phyloP scores from a whole-genome alignment of 805 yeast genomes.

The Clavispora carvajalis region DNA sequence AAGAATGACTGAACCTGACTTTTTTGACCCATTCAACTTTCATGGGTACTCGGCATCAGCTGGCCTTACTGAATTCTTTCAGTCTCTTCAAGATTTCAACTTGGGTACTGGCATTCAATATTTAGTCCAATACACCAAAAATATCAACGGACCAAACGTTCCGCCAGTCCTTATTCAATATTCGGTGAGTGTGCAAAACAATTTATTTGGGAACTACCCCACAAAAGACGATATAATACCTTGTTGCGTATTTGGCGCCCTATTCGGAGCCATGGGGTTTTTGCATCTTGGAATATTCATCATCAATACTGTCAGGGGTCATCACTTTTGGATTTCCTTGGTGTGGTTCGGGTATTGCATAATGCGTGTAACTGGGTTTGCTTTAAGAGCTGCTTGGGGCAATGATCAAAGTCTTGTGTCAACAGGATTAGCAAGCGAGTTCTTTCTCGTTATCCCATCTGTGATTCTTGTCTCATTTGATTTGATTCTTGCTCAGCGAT shows the following conservation, averaged over 20 bases:
- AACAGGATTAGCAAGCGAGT: slow-evolving; percentile 15
- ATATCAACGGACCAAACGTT: slow-evolving; percentile 9
- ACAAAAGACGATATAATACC: slow-evolving; percentile 14
- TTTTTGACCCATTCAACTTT: slow-evolving; percentile 11
- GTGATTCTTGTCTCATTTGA: slow-evolving; percentile 16
- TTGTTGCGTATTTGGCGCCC: slow-evolving; percentile 12
- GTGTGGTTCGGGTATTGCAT: slow-evolving; percentile 14
- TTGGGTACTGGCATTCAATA: slow-evolving; percentile 12
- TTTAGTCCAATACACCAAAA: slow-evolving; percentile 6
- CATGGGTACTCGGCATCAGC: slow-evolving; percentile 14
- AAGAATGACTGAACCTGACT: neutral
- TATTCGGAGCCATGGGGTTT: slow-evolving; percentile 12
- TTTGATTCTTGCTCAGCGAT: slow-evolving; percentile 19
- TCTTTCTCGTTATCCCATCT: slow-evolving; percentile 15
- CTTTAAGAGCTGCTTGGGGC: slow-evolving; percentile 15
- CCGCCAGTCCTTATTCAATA: slow-evolving; percentile 10
- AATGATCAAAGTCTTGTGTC: slow-evolving; percentile 10
- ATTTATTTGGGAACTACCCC: slow-evolving; percentile 19
- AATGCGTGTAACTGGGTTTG: slow-evolving; percentile 13
- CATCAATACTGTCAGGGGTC: slow-evolving; percentile 17
- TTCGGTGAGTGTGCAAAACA: slow-evolving; percentile 11
- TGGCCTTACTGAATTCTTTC: slow-evolving; percentile 11
- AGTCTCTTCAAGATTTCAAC: slow-evolving; percentile 6
- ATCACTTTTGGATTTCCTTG: slow-evolving; percentile 17
- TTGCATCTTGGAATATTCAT: slow-evolving; percentile 13